Evolutionary conservation across 2,329 filamentous ascomycete species (phyloP), one percentile per base, ranked within the genome.

Genomic region (Calonectria pseudoreteaudii): DNA sequence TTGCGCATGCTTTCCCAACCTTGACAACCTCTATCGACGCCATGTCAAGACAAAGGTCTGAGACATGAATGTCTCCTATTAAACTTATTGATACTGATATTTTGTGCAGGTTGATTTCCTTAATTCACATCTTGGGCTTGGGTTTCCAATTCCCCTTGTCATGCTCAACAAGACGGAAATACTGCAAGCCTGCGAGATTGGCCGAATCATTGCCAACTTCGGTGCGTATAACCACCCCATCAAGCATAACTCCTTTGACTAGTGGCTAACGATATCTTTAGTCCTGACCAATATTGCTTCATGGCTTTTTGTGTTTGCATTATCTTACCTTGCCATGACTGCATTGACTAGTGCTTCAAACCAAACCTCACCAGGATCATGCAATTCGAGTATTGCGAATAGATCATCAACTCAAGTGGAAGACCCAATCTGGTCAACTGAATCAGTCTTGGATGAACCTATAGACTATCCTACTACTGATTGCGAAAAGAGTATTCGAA

Each of bases 81-180:
- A 18, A 0, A 11, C 20, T 8, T 7, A 9, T 18, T 13, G 28
- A 20, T 41, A 36, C 58, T 80, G 11, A 79, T 72, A 23, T 34
- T 3, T 14, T 5, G n/a, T 47, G 1, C 65, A 90, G 88, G 83
- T 88, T 28, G 85, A 90, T 62, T 84, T 90, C 13, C 84, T 90
- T 68, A 90, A 90, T 75, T 80, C 84, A 3, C 87, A 90, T 77
- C 85, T 90, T 75, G 88, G 88, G 0, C 78, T 89, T 8, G 88
- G 87, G 4, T 90, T 90, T 75, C 86, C 87, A 0, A 84, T 90
- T 3, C 88, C 89, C 0, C 84, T 90, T 3, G 81, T 89, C 2
- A 86, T 87, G 82, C 84, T 90, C 18, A 84, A 85, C 49, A 77
- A 82, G n/a, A 77, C 80, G 3, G 74, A 84, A 9, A 76, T 84